Evolutionary conservation across 2,329 filamentous ascomycete genomes (phyloP), one percentile per base, ranked within the genome.

Genomic region (Monosporascus sp.): DNA sequence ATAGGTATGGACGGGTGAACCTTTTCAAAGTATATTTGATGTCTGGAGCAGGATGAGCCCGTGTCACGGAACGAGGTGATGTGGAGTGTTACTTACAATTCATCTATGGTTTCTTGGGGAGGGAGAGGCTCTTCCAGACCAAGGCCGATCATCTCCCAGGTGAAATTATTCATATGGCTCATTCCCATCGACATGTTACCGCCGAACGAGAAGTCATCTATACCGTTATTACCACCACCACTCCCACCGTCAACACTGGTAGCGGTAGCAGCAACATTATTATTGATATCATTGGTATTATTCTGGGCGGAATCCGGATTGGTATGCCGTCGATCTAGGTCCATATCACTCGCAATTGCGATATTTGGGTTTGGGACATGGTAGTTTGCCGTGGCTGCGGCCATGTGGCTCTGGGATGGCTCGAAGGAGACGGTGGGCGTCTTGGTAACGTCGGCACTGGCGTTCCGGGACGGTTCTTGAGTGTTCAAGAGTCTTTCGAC

Each of bases 401-500:
- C 57, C 53, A 59, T 67, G 59, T 64, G 71, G 52, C 56, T 71
- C 61, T 57, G 67, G 63, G 58, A 64, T 56, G 60, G 63, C 34
- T 71, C 68, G 51, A 70, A 63, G 22, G 66, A 52, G n/a, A 66
- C 57, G 46, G 66, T 61, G 46, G 72, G 62, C 36, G 65, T 61
- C 61, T 71, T 72, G 53, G 68, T 64, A 20, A 70, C 63, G 57
- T 76, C 68, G 26, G 71, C 58, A 45, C 63, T 65, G 59, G 64
- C 49, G 64, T 64, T 62, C 57, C 69, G 58, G 34, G 67, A 54
- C 27, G 79, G 71, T 51, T 90, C 88, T 66, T 95, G 88, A 6
- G 84, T 90, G 74, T 93, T 95, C 56, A 97, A 76, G 52, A 97
- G 75, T 2, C 88, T 94, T 76, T 97, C 93, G 52, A 97, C 92